These are phyloP conservation scores for Eucalyptus cloeziana DNA, from an alignment of 345 rosid species.

Conservation along the genomic window DNA sequence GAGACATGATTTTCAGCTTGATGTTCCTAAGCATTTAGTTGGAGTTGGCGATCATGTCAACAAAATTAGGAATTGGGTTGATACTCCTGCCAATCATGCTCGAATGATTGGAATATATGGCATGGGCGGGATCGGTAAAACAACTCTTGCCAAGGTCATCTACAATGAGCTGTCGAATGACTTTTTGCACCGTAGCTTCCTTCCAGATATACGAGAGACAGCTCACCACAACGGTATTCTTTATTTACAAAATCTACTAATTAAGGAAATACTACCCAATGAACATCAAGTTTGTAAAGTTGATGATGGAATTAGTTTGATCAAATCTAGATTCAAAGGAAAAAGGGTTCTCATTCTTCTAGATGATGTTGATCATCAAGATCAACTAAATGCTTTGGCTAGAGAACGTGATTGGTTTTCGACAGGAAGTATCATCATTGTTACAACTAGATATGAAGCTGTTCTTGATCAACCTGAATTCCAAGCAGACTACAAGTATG, in stretches of 20 bases:
- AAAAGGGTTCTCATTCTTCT: not conserved
- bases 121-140: not conserved
- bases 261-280: not conserved
- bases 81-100: not conserved
- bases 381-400: not conserved
- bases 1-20: not conserved
- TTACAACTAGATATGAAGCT: not conserved
- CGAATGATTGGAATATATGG: not conserved
- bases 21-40: not conserved
- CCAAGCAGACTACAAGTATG: no score
- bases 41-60: not conserved
- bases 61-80: not conserved
- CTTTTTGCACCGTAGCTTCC: not conserved
- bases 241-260: not conserved
- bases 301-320: not conserved
- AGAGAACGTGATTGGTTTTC: not conserved
- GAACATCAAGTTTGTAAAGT: no score
- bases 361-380: not conserved
- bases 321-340: not conserved
- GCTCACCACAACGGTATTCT: not conserved
- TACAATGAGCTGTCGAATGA: not conserved
- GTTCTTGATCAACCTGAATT: not conserved
- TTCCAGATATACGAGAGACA: not conserved
- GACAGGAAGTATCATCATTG: not conserved
- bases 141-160: not conserved